Base-by-base conservation (phyloP, 495 filamentous ascomycete species). In the Podospora didyma region DNA sequence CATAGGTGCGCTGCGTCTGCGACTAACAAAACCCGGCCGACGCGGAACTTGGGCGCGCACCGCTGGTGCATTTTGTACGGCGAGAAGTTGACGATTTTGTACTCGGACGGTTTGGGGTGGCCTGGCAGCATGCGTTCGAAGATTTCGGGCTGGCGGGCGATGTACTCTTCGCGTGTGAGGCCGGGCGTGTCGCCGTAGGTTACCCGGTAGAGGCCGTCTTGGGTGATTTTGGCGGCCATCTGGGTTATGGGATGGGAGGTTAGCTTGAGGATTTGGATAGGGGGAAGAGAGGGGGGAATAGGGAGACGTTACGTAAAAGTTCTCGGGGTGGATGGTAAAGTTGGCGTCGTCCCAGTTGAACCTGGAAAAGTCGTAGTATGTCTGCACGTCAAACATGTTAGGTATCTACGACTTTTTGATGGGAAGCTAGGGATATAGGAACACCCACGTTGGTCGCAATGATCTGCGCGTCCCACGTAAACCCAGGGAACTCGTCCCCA, bases 61-160 rank as follows among this genome's bases (percentile, higher is more conserved):
- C 84, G 73, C 59, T 87, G 82, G 54, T 87, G 84, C 58, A 87
- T 70, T 57, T 75, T 79, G 60, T 86, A 87, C 3, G 82, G 84
- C 51, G 73, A 79, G 51, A 80, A 74, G 61, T 69, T 79, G 42
- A 78, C 64, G 21, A 87, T 61, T 41, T 72, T 71, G 68, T 87
- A 87, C 21, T 83, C 73, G 41, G 56, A 73, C 3, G 82, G 82
- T 59, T 81, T 80, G 3, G 82, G 83, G 52, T 80, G 74, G 0
- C 82, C 83, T 2, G 82, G 83, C 2, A 87, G 67, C 51, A 86
- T 81, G 23, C 75, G 59, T 57, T 81, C 75, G 61, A 75, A 87
- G 28, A 77, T 76, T 54, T 55, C 65, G 9, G 82, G 77, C 56
- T 82, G 82, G 20, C 80, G 75, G 39, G 73, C 71, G 50, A 73